These are phyloP conservation scores for Cytospora mali DNA, from an alignment of 2,329 filamentous ascomycete genomes.

Conservation along the genomic window DNA sequence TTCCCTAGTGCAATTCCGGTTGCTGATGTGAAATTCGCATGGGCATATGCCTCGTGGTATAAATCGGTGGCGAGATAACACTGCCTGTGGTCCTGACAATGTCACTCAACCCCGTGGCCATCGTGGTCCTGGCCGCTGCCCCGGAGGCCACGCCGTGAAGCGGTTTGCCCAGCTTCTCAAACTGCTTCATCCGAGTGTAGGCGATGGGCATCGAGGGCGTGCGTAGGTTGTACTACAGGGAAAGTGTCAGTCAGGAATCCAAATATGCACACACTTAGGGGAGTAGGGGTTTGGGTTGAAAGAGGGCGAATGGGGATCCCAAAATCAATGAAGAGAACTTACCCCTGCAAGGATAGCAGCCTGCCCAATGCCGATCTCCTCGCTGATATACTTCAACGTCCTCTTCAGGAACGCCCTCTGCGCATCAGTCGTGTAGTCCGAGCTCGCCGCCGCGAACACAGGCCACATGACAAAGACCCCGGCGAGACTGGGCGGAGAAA, in stretches of 20 bases:
- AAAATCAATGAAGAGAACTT: not conserved
- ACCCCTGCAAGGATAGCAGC: conserved; percentile 26
- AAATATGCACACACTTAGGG: no score
- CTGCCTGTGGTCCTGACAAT: conserved; percentile 13
- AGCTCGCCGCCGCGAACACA: conserved; percentile 27
- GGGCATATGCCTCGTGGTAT: not conserved
- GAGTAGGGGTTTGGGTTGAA: no score
- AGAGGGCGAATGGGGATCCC: no score
- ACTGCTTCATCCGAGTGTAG: conserved; percentile 28
- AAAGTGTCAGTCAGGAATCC: not conserved
- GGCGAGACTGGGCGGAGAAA: conserved; percentile 22
- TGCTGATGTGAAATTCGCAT: conserved; percentile 1
- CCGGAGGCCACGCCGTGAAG: conserved; percentile 22
- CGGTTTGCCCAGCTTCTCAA: conserved; percentile 20
- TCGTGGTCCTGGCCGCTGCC: conserved; percentile 20
- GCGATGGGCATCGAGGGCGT: conserved; percentile 28
- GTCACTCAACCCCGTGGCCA: conserved; percentile 17
- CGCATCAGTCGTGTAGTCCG: conserved; percentile 24
- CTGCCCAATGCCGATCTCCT: conserved; percentile 29
- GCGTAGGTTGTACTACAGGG: conserved; percentile 21
- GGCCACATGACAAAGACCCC: conserved; percentile 28
- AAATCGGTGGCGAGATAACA: conserved; percentile 8
- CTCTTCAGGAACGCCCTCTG: conserved; percentile 25
- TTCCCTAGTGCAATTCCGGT: not conserved
- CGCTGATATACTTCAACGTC: conserved; percentile 25